phyloP scores from a whole-genome alignment of 2,329 filamentous ascomycete genomes.

The Fusarium brevicatenulatum region DNA sequence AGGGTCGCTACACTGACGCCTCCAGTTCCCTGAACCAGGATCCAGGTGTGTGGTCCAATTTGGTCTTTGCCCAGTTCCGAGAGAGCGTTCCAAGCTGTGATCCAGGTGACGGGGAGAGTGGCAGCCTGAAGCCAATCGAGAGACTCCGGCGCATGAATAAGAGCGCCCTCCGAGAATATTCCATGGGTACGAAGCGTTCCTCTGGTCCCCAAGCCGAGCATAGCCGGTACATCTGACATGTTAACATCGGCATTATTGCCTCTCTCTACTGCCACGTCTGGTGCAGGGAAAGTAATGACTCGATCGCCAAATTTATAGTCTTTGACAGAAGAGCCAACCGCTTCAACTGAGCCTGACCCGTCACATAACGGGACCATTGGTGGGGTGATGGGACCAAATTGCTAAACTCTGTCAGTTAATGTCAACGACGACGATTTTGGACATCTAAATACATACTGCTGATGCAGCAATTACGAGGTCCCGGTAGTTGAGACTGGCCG shows the following conservation, averaged over 20 bases:
- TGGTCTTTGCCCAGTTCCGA: constrained; percentile 56
- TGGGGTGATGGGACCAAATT: constrained; percentile 38
- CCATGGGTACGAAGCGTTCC: constrained; percentile 68
- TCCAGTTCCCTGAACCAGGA: constrained; percentile 54
- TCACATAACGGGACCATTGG: constrained; percentile 51
- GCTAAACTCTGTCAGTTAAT: constrained; percentile 15
- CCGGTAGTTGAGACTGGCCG: constrained; percentile 60
- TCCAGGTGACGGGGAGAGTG: constrained; percentile 59
- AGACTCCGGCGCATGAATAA: constrained; percentile 62
- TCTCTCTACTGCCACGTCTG: constrained; percentile 8
- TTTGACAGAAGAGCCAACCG: constrained; percentile 62
- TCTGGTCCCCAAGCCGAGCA: constrained; percentile 66
- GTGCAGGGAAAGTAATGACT: constrained; percentile 61
- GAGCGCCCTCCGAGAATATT: constrained; percentile 65
- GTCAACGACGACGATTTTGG: neutral
- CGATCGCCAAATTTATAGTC: constrained; percentile 62
- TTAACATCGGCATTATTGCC: constrained; percentile 41
- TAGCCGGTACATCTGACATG: constrained; percentile 50
- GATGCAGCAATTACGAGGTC: constrained; percentile 56
- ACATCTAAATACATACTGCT: constrained; percentile 37
- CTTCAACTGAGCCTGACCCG: constrained; percentile 56
- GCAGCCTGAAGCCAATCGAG: constrained; percentile 52
- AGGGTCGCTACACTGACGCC: constrained; percentile 52
- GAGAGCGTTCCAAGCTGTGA: constrained; percentile 64
- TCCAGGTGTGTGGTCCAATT: constrained; percentile 49